Base-by-base conservation (phyloP, 345 rosid species). In the Fremontodendron californicum region DNA sequence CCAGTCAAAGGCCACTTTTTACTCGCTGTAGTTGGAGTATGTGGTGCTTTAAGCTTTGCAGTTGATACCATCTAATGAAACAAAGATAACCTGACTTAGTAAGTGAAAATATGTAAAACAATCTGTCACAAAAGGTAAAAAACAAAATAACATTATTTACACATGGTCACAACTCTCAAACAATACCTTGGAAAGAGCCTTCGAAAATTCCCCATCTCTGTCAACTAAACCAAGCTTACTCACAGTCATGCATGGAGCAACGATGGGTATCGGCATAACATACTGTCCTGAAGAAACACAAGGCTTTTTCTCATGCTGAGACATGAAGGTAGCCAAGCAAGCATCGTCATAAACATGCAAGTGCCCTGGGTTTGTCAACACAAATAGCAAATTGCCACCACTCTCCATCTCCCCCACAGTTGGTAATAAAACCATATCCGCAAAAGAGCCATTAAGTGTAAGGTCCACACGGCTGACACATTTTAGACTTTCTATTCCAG, bases 1-100 rank as follows among this genome's bases (percentile, higher is more conserved):
- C 98, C 98, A 45, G 91, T 92, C 85, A 92, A 80, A 78, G 97
- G 94, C 97, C 98, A 92, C 68, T 83, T 84, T 75, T 81, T 76
- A 85, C 77, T 78, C 75, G 76, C 78, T 37, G 78, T 75, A 51
- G 77, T 45, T 42, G 80, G 76, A 75, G 82, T 74, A 71, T 88
- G 82, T 43, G 80, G 74, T 46, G 84, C 79, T 79, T 74, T 86
- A 75, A 81, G 71, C 85, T 88, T 91, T 81, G 85, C 83, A 83
- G 88, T 89, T 79, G 87, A 85, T 35, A 86, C 81, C 80, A 82
- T 84, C 97, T 92, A 87, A 67, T 79, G 72, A 64, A 77, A 81
- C 58, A 79, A 73, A 82, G 72, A 77, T 81, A 74, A 58, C 18
- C 40, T 52, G 75, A 48, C 52, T 52, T 65, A 51, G 48, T 16